phyloP scores from a whole-genome alignment of 129 eudicot genomes.

The Rutidosis leptorrhynchoides region DNA sequence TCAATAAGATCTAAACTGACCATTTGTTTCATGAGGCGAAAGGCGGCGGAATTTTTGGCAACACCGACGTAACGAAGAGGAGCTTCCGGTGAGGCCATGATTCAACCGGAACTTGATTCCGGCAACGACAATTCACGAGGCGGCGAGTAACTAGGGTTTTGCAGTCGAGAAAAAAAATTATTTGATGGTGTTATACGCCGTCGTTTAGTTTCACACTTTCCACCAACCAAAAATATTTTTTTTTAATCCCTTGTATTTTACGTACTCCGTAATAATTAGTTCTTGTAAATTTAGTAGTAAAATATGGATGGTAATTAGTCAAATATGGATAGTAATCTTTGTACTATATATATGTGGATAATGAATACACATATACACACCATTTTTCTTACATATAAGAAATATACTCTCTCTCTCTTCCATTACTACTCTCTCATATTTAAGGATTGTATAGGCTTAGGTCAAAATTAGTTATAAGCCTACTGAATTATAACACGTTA shows the following conservation, averaged over 20 bases:
- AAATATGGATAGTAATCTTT: no score
- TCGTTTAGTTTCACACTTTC: neutral
- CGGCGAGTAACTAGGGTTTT: neutral
- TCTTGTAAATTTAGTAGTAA: no score
- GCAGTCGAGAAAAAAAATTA: neutral
- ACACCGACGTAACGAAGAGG: constrained; percentile 80
- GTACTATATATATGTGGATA: no score
- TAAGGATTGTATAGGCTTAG: no score
- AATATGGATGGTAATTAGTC: no score
- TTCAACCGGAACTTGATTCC: constrained; percentile 9
- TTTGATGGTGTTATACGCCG: neutral
- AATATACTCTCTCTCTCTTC: no score
- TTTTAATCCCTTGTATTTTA: neutral
- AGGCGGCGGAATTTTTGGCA: constrained; percentile 80
- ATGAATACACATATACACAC: no score
- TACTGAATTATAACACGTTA: no score
- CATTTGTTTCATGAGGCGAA: constrained; percentile 99
- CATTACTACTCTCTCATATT: no score
- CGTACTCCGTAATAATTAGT: no score
- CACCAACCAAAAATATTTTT: neutral
- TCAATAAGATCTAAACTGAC: constrained; percentile 29
- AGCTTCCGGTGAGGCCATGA: constrained; percentile 80
- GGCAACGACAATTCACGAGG: constrained; percentile 1
- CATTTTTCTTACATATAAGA: no score
- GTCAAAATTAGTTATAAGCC: no score